A percentile compares a stretch with the other conserved stretches of the same genome.
phyloP scores from a whole-genome alignment of 352 stramenopile species.

The Pythium myriotylum region DNA sequence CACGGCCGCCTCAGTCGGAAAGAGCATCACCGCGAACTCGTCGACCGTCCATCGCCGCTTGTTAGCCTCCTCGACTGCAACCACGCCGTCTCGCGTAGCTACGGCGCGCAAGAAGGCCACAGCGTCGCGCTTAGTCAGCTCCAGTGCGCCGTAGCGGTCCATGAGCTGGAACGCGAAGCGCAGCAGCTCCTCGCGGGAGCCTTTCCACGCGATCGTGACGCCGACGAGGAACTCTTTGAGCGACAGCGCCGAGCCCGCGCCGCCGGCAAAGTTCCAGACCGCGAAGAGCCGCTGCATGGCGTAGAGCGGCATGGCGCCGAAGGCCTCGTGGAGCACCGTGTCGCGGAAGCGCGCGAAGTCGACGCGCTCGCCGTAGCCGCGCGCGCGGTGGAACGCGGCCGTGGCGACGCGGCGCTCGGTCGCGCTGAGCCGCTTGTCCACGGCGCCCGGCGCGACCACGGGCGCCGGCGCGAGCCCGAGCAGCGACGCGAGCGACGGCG shows the following conservation, averaged over 20 bases:
- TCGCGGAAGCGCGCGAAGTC: conserved; percentile 39
- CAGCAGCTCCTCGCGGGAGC: conserved; percentile 48
- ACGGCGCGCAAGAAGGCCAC: conserved; percentile 30
- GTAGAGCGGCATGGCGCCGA: conserved; percentile 32
- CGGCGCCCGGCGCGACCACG: conserved; percentile 29
- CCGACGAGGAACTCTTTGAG: conserved; percentile 45
- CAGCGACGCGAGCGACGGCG: conserved; percentile 25
- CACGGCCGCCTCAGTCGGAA: conserved; percentile 18
- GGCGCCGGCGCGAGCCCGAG: conserved; percentile 26
- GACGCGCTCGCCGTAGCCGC: conserved; percentile 36
- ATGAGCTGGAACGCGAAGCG: conserved; percentile 47
- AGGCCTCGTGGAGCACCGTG: conserved; percentile 42
- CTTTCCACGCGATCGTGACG: conserved; percentile 33
- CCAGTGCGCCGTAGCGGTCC: conserved; percentile 15
- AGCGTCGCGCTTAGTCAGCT: conserved; percentile 32
- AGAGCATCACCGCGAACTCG: conserved; percentile 26
- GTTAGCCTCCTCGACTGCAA: conserved; percentile 26
- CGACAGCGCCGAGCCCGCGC: conserved; percentile 23
- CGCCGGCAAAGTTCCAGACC: conserved; percentile 36
- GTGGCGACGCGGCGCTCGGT: conserved; percentile 29
- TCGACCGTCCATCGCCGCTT: conserved; percentile 19
- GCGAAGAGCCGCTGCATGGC: conserved; percentile 39
- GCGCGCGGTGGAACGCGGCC: conserved; percentile 45
- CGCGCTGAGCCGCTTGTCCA: conserved; percentile 30
- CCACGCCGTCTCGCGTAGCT: conserved; percentile 8